A percentile compares a stretch with the other conserved stretches of the same genome.
phyloP scores from a whole-genome alignment of 768 basidiomycete species.

The Amanita molliuscula region DNA sequence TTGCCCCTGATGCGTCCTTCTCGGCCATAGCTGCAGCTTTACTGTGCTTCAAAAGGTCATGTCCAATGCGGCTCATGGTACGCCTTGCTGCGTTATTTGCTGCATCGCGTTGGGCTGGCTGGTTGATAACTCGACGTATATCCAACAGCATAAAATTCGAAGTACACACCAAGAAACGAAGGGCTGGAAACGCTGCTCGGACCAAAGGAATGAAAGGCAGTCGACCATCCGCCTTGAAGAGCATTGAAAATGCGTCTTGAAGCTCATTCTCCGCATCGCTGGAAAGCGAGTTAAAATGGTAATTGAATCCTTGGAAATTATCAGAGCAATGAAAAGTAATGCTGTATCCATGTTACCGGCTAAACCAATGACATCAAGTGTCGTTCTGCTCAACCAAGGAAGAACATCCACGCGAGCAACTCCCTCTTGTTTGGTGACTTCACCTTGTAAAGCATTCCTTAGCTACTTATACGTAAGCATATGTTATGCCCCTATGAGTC shows the following conservation, averaged over 20 bases:
- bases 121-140: neutral
- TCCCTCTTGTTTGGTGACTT: conserved; percentile 20
- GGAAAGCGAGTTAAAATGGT: conserved; percentile 22
- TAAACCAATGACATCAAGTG: conserved; percentile 70
- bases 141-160: neutral
- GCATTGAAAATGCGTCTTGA: conserved; percentile 38
- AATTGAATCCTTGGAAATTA: conserved; percentile 16
- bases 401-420: conserved; percentile 42
- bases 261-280: conserved; percentile 33
- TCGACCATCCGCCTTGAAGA: conserved; percentile 33
- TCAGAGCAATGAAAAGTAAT: neutral
- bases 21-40: conserved; percentile 24
- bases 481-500: neutral
- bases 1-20: conserved; percentile 20
- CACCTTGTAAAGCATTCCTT: conserved; percentile 34
- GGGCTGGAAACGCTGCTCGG: conserved; percentile 22
- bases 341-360: conserved; percentile 33
- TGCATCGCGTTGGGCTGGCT: conserved; percentile 23
- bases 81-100: conserved; percentile 19
- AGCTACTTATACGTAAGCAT: conserved; percentile 21
- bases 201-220: conserved; percentile 24
- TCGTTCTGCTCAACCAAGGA: conserved; percentile 54
- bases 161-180: conserved; percentile 28
- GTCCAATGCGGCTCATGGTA: conserved; percentile 41
- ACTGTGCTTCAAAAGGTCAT: conserved; percentile 36